Evolutionary conservation across 2,329 filamentous ascomycete genomes (phyloP).

Genomic region (Cryoendolithus antarcticus): DNA sequence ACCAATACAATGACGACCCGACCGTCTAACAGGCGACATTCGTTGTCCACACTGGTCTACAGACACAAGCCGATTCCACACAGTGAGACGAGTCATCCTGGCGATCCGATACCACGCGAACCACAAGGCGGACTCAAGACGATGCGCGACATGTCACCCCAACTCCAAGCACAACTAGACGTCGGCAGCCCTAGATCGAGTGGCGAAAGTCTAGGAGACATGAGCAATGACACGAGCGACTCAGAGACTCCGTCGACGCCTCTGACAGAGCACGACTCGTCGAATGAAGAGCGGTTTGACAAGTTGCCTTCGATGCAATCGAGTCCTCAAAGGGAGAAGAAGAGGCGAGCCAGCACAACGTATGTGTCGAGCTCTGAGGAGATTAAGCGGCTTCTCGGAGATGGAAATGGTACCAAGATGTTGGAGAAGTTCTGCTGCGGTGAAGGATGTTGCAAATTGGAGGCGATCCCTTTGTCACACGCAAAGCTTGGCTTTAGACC

Average conservation of each 20-base stretch:
- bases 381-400: constrained; percentile 45
- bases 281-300: constrained; percentile 19
- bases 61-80: constrained; percentile 28
- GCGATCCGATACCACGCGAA: constrained; percentile 34
- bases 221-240: constrained; percentile 27
- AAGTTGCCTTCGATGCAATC: constrained; percentile 25
- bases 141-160: constrained; percentile 2
- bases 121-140: constrained; percentile 14
- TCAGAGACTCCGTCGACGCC: constrained; percentile 33
- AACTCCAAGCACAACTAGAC: constrained; percentile 1
- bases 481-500: constrained; percentile 32
- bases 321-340: constrained; percentile 7
- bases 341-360: constrained; percentile 23
- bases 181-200: constrained; percentile 15
- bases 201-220: constrained; percentile 16
- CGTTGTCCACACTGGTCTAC: constrained; percentile 18
- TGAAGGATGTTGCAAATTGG: constrained; percentile 51
- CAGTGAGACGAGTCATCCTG: constrained; percentile 32
- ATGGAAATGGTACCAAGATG: constrained; percentile 44
- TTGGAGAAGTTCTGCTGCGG: constrained; percentile 53
- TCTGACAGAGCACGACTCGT: constrained; percentile 27
- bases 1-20: constrained; percentile 3
- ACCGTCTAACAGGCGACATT: constrained; percentile 16
- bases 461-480: constrained; percentile 39
- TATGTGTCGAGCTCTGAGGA: constrained; percentile 42